These are phyloP conservation scores for Curvularia spicifera DNA, from an alignment of 2,329 filamentous ascomycete genomes.

Conservation along the genomic window DNA sequence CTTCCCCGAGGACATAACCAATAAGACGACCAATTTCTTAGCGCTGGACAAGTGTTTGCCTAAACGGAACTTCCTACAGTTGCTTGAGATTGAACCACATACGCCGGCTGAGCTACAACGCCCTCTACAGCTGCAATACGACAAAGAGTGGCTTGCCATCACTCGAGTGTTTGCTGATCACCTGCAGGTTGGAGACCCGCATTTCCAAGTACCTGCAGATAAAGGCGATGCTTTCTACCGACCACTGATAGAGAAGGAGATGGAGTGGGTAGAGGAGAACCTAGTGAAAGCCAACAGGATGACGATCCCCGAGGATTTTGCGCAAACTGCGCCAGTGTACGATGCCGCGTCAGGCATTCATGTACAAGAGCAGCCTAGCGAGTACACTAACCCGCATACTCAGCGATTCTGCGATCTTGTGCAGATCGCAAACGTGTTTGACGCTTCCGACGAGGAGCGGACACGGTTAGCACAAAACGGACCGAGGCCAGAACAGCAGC, in stretches of 20 bases:
- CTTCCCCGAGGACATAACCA: constrained; percentile 74
- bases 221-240: constrained; percentile 72
- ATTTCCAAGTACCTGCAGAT: constrained; percentile 62
- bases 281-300: constrained; percentile 69
- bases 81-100: constrained; percentile 62
- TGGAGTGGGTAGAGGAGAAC: constrained; percentile 81
- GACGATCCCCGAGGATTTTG: constrained; percentile 78
- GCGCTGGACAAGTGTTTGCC: constrained; percentile 91
- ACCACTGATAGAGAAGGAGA: constrained; percentile 71
- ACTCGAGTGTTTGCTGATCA: constrained; percentile 77
- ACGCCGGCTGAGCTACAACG: constrained; percentile 39
- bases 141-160: constrained; percentile 95
- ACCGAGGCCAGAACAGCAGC: constrained; percentile 37
- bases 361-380: constrained; percentile 69
- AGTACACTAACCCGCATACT: constrained; percentile 90
- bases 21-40: constrained; percentile 81
- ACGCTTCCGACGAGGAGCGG: constrained; percentile 73
- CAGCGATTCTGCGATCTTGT: constrained; percentile 79
- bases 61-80: constrained; percentile 79
- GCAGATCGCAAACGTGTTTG: constrained; percentile 76
- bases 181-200: constrained; percentile 62
- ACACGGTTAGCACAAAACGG: constrained; percentile 39
- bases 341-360: constrained; percentile 63
- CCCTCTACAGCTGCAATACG: constrained; percentile 74
- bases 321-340: constrained; percentile 74